Percentiles rank a stretch among this genome's conserved stretches.
These are phyloP conservation scores for Tricholoma terreum DNA, from an alignment of 768 basidiomycete genomes.

Conservation along the genomic window DNA sequence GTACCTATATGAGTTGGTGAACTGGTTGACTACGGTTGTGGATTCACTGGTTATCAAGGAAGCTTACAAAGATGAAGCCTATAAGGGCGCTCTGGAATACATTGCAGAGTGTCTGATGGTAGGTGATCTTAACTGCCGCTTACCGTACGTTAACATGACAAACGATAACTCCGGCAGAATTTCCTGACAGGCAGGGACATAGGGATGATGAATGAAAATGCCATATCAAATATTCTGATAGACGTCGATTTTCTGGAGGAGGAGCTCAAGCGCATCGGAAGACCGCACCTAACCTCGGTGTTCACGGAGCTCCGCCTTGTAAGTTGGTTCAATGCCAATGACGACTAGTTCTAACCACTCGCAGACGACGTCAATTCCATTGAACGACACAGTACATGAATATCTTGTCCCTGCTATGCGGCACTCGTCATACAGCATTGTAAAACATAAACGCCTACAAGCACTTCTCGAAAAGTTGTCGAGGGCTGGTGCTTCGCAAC, in stretches of 20 bases:
- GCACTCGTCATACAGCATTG: slow-evolving; percentile 58
- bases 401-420: slow-evolving; percentile 73
- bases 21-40: slow-evolving; percentile 95
- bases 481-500: slow-evolving; percentile 58
- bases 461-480: slow-evolving; percentile 77
- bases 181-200: slow-evolving; percentile 78
- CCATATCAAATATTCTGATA: slow-evolving; percentile 78
- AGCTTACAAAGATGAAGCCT: slow-evolving; percentile 84
- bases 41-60: slow-evolving; percentile 86
- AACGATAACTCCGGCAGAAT: slow-evolving; percentile 44
- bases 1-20: slow-evolving; percentile 93
- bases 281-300: slow-evolving; percentile 63
- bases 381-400: slow-evolving; percentile 72
- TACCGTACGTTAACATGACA: not conserved
- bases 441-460: slow-evolving; percentile 72
- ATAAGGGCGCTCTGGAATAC: slow-evolving; percentile 82
- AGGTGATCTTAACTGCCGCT: slow-evolving; percentile 18
- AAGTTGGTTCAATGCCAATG: slow-evolving; percentile 25
- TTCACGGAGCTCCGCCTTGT: slow-evolving; percentile 82
- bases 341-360: slow-evolving; percentile 8
- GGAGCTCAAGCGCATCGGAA: slow-evolving; percentile 75
- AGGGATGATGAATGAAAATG: slow-evolving; percentile 82
- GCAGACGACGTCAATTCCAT: slow-evolving; percentile 70
- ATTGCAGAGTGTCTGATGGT: slow-evolving; percentile 91
- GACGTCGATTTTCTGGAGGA: slow-evolving; percentile 88